A percentile compares a stretch with the other conserved stretches of the same genome.
phyloP scores from a whole-genome alignment of 1,284 basidiomycete species.

The Naganishia liquefaciens region DNA sequence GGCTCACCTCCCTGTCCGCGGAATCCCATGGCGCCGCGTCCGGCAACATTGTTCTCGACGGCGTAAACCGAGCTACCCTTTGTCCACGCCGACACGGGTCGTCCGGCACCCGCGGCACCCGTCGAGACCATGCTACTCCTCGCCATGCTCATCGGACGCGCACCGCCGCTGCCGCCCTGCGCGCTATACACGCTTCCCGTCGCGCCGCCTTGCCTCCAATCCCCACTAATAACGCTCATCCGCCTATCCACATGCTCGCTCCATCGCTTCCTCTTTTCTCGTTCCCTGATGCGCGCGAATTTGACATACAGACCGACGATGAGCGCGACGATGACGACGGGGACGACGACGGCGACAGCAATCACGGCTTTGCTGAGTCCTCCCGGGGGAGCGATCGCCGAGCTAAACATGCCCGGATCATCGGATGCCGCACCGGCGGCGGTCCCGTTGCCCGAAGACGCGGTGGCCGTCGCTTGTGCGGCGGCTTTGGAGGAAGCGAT shows the following conservation, averaged over 20 bases:
- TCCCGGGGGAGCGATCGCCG: constrained; percentile 45
- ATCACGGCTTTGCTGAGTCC: constrained; percentile 64
- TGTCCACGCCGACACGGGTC: constrained; percentile 15
- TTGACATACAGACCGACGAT: constrained; percentile 61
- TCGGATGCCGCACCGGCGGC: constrained; percentile 56
- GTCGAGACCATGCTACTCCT: not conserved
- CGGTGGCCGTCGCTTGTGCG: constrained; percentile 39
- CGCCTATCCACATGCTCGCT: constrained; percentile 72
- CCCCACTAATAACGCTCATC: constrained; percentile 73
- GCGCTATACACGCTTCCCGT: constrained; percentile 6
- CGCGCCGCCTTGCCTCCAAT: constrained; percentile 63
- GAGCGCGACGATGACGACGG: constrained; percentile 61
- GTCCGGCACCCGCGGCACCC: not conserved
- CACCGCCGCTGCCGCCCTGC: constrained; percentile 1
- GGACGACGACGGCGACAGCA: constrained; percentile 76
- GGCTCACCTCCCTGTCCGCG: not conserved
- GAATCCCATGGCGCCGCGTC: constrained; percentile 62
- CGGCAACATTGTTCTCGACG: constrained; percentile 60
- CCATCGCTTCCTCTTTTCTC: constrained; percentile 67
- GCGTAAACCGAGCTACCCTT: constrained; percentile 33
- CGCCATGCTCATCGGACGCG: constrained; percentile 7
- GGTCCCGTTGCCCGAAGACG: constrained; percentile 47
- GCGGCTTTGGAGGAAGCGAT: constrained; percentile 44
- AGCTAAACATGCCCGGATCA: constrained; percentile 53
- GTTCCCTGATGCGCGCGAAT: constrained; percentile 62